Evolutionary conservation across 2,329 filamentous ascomycete species (phyloP), one percentile per base, ranked within the genome.

Genomic region (Aspergillus arachidicola): DNA sequence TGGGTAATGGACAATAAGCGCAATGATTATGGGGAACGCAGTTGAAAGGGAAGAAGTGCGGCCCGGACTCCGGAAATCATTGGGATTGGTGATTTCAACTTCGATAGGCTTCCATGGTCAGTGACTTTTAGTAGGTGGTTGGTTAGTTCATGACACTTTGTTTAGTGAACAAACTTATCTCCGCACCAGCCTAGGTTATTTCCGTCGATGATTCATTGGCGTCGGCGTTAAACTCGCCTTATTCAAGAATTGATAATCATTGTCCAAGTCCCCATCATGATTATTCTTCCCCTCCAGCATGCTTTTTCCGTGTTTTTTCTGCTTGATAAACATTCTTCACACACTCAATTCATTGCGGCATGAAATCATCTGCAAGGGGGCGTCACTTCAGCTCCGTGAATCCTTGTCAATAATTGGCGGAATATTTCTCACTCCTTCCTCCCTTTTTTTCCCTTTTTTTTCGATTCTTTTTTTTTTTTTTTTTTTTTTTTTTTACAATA

Each of bases 51-150:
- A 23, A 48, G 45, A 53, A 23, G 26, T 32, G 38, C 60, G 59
- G 62, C 19, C 61, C 51, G 54, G 62, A 2, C 14, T 6, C 34
- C 46, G 28, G n/a, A 3, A 16, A 16, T 34, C 30, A 36, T 28
- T 28, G 26, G 36, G 36, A 41, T 41, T 41, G 36, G 36, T 54
- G 23, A 58, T 4, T 5, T 19, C 10, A n/a, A n/a, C 43, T 64
- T 64, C 62, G 62, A 64, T 57, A 38, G 51, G 50, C 51, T 64
- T 64, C 62, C 56, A 64, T 57, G 23, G 30, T 9, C 30, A 26
- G 23, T 26, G 23, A 26, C 23, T 26, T 26, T 26, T 4, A 26
- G 23, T 26, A 26, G 23, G 1, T 28, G 1, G 26, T 28, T 28
- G 26, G 26, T 28, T 28, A 28, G 26, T 28, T 28, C 26, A 28